These are phyloP conservation scores for Ceratocystis cubensis DNA, from an alignment of 2,329 filamentous ascomycete species.

Conservation along the genomic window DNA sequence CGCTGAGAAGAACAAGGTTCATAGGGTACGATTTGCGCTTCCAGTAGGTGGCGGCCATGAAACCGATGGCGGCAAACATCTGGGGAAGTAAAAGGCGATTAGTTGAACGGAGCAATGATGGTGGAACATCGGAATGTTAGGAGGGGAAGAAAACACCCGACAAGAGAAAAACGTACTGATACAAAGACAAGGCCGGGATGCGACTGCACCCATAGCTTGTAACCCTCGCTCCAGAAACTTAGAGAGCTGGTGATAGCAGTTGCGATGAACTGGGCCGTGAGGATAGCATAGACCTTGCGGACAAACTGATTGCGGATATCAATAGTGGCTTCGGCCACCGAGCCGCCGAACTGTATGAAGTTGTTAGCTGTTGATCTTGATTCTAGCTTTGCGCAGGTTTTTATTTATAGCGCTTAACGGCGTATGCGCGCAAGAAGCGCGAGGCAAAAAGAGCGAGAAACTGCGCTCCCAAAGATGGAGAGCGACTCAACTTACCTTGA, in stretches of 20 bases:
- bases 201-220: conserved; percentile 76
- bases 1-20: conserved; percentile 82
- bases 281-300: conserved; percentile 93
- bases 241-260: conserved; percentile 70
- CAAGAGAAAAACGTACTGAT: conserved; percentile 42
- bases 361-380: neutral
- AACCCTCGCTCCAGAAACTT: conserved; percentile 70
- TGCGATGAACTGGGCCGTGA: conserved; percentile 84
- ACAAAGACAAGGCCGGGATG: conserved; percentile 76
- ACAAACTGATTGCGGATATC: conserved; percentile 96
- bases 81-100: conserved; percentile 35
- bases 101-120: neutral
- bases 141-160: conserved; percentile 1
- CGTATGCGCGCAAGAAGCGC: neutral
- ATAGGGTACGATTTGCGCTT: conserved; percentile 91
- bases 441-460: neutral
- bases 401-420: neutral
- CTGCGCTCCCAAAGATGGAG: neutral
- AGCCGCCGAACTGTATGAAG: conserved; percentile 65
- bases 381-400: neutral
- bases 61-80: conserved; percentile 58
- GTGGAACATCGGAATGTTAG: neutral
- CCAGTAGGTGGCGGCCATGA: conserved; percentile 85
- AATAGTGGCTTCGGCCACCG: conserved; percentile 82
- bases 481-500: conserved; percentile 51